Percentiles rank a stretch among this genome's conserved stretches.
Evolutionary conservation across 1,284 basidiomycete genomes (phyloP).

Genomic region (Microbotryum violaceum): DNA sequence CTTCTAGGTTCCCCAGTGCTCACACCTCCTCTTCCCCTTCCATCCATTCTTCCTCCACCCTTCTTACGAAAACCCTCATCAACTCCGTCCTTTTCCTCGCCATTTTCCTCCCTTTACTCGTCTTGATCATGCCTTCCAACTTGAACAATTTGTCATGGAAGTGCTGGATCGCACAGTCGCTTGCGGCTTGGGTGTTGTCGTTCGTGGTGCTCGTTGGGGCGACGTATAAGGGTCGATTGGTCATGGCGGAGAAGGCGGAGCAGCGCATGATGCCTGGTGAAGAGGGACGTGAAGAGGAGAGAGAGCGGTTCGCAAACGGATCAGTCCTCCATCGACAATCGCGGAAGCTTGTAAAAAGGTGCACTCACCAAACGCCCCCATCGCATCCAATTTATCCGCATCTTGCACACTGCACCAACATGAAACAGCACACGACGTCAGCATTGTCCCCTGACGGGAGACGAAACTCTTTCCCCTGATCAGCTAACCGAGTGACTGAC

Average conservation of each 20-base stretch:
- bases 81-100: conserved; percentile 24
- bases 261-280: conserved; percentile 68
- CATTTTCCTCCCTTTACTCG: conserved; percentile 21
- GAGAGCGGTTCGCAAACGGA: no score
- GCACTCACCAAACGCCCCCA: conserved; percentile 72
- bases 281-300: neutral
- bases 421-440: neutral
- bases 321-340: no score
- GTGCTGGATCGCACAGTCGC: conserved; percentile 63
- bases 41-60: conserved; percentile 21
- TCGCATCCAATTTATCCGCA: conserved; percentile 83
- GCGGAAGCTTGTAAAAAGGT: no score
- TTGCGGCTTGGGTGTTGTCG: conserved; percentile 40
- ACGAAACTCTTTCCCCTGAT: neutral
- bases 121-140: conserved; percentile 64
- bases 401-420: conserved; percentile 60
- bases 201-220: conserved; percentile 23
- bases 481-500: conserved; percentile 2
- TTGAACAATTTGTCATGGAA: conserved; percentile 80
- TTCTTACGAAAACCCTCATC: conserved; percentile 26
- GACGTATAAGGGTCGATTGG: conserved; percentile 57
- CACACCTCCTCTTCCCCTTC: no score
- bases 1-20: no score
- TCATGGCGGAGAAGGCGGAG: conserved; percentile 66
- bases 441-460: neutral